A percentile compares a stretch with the other conserved stretches of the same genome.
Conservation (phyloP, 805 yeast genomes). For the Kockiozyma suomiensis region DNA sequence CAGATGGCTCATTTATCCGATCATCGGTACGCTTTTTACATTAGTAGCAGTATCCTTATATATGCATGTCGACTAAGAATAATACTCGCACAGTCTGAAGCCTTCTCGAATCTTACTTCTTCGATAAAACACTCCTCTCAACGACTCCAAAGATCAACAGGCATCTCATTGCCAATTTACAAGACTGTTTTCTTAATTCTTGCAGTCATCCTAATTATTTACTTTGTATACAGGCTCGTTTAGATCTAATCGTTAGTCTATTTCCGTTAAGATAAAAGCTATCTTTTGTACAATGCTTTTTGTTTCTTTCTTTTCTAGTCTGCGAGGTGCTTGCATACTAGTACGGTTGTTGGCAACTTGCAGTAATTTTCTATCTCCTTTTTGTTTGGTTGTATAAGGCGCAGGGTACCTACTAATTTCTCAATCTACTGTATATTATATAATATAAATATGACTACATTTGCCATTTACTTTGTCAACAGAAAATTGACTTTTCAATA, state of each 20-base stretch:
- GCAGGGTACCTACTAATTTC: background rate
- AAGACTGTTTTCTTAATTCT: conserved; percentile 47
- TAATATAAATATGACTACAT: too few relatives aligned
- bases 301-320: background rate
- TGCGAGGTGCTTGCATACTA: background rate
- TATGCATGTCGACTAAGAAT: too few relatives aligned
- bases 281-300: background rate
- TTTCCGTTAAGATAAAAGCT: background rate
- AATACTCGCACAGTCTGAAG: conserved; percentile 26
- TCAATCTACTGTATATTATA: background rate
- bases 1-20: conserved; percentile 49
- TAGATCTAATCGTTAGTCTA: conserved; percentile 12
- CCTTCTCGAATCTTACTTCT: conserved; percentile 43
- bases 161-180: conserved; percentile 54
- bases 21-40: conserved; percentile 39
- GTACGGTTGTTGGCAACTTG: background rate
- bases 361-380: background rate
- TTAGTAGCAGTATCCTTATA: background rate
- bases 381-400: background rate
- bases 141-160: conserved; percentile 53
- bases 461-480: too few relatives aligned
- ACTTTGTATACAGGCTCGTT: conserved; percentile 23
- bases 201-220: conserved; percentile 19
- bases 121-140: conserved; percentile 51
- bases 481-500: too few relatives aligned